Percentiles rank a stretch among this genome's conserved stretches.
These are phyloP conservation scores for Sporothrix phasma DNA, from an alignment of 2,329 filamentous ascomycete genomes.

Conservation along the genomic window DNA sequence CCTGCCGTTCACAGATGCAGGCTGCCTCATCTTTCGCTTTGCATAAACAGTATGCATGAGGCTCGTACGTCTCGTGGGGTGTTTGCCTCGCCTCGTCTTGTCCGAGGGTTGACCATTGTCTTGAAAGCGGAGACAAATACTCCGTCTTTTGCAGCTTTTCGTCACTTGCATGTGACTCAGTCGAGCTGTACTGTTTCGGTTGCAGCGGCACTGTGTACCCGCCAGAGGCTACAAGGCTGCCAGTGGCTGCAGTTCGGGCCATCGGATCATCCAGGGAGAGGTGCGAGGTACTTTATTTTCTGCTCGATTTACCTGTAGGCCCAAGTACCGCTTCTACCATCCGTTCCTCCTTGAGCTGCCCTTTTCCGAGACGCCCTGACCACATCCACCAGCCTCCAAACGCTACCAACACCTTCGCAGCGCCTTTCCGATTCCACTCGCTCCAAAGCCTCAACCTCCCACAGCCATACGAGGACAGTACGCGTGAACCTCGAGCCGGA, in stretches of 20 bases:
- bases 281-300: not conserved
- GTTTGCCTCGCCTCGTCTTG: not conserved
- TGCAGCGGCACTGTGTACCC: slow-evolving; percentile 7
- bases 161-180: slow-evolving; percentile 2
- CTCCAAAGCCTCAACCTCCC: not conserved
- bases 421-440: not conserved
- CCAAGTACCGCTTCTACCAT: not conserved
- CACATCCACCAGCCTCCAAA: not conserved
- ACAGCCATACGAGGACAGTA: not conserved
- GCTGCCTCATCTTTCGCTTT: not conserved
- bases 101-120: not conserved
- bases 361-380: slow-evolving; percentile 8
- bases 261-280: slow-evolving; percentile 15
- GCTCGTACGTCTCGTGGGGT: not conserved
- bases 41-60: not conserved
- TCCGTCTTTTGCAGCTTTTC: not conserved
- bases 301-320: not conserved
- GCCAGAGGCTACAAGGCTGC: not conserved
- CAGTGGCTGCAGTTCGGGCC: slow-evolving; percentile 14
- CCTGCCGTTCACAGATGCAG: not conserved
- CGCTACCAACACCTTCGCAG: not conserved
- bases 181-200: not conserved
- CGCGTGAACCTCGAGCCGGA: not conserved
- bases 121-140: slow-evolving; percentile 1
- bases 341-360: not conserved